Percentiles rank a stretch among this genome's conserved stretches.
Conservation (phyloP, 306 rosid species). For the Argentina anserina region DNA sequence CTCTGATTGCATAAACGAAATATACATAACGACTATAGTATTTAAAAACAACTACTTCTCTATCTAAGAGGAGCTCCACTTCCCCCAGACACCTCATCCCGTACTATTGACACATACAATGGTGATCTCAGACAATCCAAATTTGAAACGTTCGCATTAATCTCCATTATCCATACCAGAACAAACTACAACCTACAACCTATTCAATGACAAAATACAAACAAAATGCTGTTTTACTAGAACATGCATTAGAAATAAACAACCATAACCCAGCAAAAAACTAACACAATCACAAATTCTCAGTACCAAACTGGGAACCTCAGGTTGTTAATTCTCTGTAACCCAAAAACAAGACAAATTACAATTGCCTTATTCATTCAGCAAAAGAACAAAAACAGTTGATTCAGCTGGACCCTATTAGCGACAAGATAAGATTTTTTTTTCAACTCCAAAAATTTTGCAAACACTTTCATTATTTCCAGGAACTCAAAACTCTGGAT, state of each 20-base stretch:
- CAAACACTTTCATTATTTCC: neutral
- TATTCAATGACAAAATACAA: neutral
- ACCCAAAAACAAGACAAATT: neutral
- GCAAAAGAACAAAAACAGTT: neutral
- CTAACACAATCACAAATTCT: too few species aligned
- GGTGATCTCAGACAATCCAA: neutral
- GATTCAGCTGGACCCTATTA: slow-evolving; percentile 1
- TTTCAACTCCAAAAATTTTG: neutral
- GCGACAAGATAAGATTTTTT: neutral
- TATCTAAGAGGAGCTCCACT: neutral
- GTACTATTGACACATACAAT: neutral
- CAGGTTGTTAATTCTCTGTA: neutral
- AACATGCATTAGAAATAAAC: neutral
- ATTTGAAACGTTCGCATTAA: neutral
- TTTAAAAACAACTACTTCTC: too few species aligned
- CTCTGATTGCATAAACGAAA: neutral
- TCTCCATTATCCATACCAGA: neutral
- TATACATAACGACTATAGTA: too few species aligned
- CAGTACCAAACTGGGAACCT: neutral
- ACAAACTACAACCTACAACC: neutral
- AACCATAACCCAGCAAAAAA: neutral
- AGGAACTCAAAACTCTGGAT: neutral
- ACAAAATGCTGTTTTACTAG: neutral
- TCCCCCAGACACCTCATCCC: neutral
- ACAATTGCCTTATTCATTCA: neutral